Percentiles rank a stretch among this genome's conserved stretches.
These are phyloP conservation scores for Suillus cothurnatus DNA, from an alignment of 768 basidiomycete species.

Conservation along the genomic window DNA sequence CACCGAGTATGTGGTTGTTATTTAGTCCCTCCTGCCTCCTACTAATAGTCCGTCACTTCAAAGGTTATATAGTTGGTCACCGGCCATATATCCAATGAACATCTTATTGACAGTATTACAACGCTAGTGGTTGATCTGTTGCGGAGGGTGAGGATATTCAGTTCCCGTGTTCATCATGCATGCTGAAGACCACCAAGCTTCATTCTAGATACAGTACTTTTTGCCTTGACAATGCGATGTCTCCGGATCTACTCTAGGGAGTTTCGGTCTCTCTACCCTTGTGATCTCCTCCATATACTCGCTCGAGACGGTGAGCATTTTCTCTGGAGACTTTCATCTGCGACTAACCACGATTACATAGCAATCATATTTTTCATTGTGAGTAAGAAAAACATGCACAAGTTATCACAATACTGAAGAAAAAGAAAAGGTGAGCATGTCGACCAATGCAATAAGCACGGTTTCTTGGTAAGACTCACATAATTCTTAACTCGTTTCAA, in stretches of 20 bases:
- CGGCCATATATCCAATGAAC: not conserved
- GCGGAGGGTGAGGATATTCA: slow-evolving; percentile 8
- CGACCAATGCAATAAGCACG: not conserved
- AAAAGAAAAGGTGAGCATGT: slow-evolving; percentile 7
- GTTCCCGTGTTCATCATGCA: not conserved
- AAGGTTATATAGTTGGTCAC: not conserved
- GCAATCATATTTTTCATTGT: slow-evolving; percentile 12
- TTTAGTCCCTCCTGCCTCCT: not conserved
- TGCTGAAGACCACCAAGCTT: slow-evolving; percentile 15
- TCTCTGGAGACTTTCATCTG: not conserved
- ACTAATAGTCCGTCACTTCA: not conserved
- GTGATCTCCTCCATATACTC: slow-evolving; percentile 19
- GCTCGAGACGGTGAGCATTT: slow-evolving; percentile 24
- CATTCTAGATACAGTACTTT: slow-evolving; percentile 14
- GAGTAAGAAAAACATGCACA: not conserved
- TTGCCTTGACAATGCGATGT: slow-evolving; percentile 7
- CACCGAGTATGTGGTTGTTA: slow-evolving; percentile 14
- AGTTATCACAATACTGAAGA: not conserved
- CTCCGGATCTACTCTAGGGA: slow-evolving; percentile 9
- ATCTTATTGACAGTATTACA: not conserved
- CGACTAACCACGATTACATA: not conserved
- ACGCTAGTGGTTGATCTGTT: slow-evolving; percentile 10
- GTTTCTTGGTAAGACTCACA: slow-evolving; percentile 7
- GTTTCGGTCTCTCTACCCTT: not conserved
- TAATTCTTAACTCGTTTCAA: not conserved